Evolutionary conservation across 2,329 filamentous ascomycete genomes (phyloP), one percentile per base, ranked within the genome.

Genomic region (Neurospora sp.): DNA sequence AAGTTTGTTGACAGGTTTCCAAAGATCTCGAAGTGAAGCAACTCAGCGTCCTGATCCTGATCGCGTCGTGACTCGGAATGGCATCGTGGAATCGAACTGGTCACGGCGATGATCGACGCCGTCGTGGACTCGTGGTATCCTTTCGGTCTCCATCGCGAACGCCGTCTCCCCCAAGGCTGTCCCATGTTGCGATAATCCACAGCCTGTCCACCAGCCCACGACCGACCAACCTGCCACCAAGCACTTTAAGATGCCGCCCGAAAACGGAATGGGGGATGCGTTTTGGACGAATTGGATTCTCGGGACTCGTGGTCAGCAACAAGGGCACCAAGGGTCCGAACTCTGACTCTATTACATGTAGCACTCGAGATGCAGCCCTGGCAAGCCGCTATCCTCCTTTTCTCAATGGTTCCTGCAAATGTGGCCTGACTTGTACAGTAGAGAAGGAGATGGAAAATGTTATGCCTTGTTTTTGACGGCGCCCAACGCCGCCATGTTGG

Each of bases 71-170:
- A 62, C 52, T 62, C 23, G 28, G 38, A 66, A 38, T 68, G 67
- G 57, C 12, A 68, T 69, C 10, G 68, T 68, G 10, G 67, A 68
- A 38, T 52, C 52, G 23, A 69, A 57, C 68, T 68, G 43, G 65
- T 69, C 52, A 72, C 70, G 70, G 67, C 69, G 28, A 10, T 65
- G 46, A 66, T 28, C 12, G 23, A 41, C 39, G 39, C n/a, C 36
- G 39, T 41, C 23, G 43, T 52, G n/a, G 17, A 10, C 33, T 43
- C 43, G 66, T 46, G 19, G 11, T 36, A 52, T 28, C 43, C 28
- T 57, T 28, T 28, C 37, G 23, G 12, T 28, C 6, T 40, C 33
- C 23, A 67, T 33, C 38, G 33, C n/a, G 39, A n/a, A 8, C 39
- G 36, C 23, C 41, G n/a, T n/a, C 41, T 33, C 6, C 23, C 39